Base-by-base conservation (phyloP, 495 filamentous ascomycete genomes). In the Penicillium atrosanguineum region DNA sequence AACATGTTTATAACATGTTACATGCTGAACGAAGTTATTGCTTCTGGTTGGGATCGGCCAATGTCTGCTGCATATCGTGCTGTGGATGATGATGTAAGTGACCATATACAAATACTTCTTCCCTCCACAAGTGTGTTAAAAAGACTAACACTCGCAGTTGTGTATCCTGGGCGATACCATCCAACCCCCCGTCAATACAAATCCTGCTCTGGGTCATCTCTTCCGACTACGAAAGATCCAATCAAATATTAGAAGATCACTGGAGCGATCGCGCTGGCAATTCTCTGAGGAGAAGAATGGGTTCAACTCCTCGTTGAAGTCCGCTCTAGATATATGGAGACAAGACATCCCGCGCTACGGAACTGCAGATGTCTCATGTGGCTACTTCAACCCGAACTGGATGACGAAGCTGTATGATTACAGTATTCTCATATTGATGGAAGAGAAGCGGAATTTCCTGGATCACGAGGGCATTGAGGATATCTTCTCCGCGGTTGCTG, bases 371-470 rank as follows among this genome's bases (percentile, higher is more conserved):
- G 61, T 52, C 3, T 63, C 60, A 23, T 55, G 58, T 28, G 64
- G 65, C 23, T 67, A 65, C 9, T 56, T 59, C 21, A 59, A 70
- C 41, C 68, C 68, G 9, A 55, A 59, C 29, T 70, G 65, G 65
- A 70, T 70, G 65, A 46, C 57, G 23, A 70, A 69, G 23, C 44
- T 70, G 18, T 70, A 70, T 40, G 61, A 67, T 21, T 70, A 70
- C 50, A 70, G 65, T 36, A 56, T 70, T 11, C 49, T 70, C 18
- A 67, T 70, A 0, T 43, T 70, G 48, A 60, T 65, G 46, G 65
- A 69, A 48, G 65, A 62, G 26, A 69, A 63, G 45, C 48, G 60
- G 14, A 58, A 62, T 15, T 60, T 64, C 44, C 46, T 67, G 8
- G 56, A 64, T 18, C 57, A 61, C 15, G 63, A 69, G 7, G 68